Evolutionary conservation across 768 basidiomycete genomes (phyloP).

Genomic region (Psilocybe cubensis): DNA sequence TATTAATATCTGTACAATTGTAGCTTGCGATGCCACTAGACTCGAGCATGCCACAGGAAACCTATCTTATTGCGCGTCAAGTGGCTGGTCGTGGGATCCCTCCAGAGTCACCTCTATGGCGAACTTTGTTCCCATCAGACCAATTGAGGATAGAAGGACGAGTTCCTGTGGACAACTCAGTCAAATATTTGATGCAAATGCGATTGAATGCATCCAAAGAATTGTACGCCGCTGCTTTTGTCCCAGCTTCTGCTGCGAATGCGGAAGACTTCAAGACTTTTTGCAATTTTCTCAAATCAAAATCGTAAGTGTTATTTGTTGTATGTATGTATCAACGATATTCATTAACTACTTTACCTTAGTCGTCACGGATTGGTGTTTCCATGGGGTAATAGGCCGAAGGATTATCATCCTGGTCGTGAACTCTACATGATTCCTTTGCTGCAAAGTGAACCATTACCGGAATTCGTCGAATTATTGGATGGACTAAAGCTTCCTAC

Average conservation of each 20-base stretch:
- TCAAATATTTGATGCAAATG: constrained; percentile 79
- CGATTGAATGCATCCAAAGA: constrained; percentile 79
- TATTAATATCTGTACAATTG: too few relatives aligned
- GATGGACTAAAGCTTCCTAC: constrained; percentile 77
- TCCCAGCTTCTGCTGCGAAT: constrained; percentile 48
- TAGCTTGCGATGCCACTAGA: constrained; percentile 85
- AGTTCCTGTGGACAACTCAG: constrained; percentile 75
- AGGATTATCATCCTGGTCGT: constrained; percentile 76
- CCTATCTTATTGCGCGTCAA: constrained; percentile 71
- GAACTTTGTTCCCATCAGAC: constrained; percentile 72
- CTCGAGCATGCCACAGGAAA: constrained; percentile 68
- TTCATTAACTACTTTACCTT: constrained; percentile 12
- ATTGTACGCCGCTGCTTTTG: constrained; percentile 76
- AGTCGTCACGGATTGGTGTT: constrained; percentile 89
- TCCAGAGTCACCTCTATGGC: constrained; percentile 68
- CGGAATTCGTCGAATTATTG: constrained; percentile 84
- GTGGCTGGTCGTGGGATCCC: constrained; percentile 73
- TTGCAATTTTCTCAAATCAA: constrained; percentile 68
- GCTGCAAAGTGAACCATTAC: constrained; percentile 63
- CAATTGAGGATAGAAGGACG: constrained; percentile 82
- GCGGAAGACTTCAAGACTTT: constrained; percentile 62
- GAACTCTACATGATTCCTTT: constrained; percentile 89
- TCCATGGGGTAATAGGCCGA: constrained; percentile 80
- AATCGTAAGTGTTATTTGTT: constrained; percentile 53
- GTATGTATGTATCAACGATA: constrained; percentile 9